phyloP scores from a whole-genome alignment of 2,329 filamentous ascomycete genomes.

The Hypoxylon sp. region DNA sequence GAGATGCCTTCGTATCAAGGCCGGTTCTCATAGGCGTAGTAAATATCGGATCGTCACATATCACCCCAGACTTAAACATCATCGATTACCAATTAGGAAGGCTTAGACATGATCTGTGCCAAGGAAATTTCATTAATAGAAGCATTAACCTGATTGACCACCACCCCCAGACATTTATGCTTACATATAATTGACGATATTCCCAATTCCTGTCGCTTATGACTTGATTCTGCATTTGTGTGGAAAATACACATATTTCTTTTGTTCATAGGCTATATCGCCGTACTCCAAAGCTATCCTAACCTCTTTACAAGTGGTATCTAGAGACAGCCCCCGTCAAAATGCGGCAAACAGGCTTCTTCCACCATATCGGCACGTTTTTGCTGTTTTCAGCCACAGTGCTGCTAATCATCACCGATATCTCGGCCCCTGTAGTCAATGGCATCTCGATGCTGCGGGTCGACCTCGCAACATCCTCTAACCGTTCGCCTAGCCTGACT shows the following conservation, averaged over 20 bases:
- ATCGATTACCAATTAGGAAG: conserved; percentile 29
- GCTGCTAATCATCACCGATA: conserved; percentile 63
- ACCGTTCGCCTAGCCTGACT: conserved; percentile 49
- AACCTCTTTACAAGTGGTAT: background rate
- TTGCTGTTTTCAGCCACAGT: conserved; percentile 62
- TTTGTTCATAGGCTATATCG: conserved; percentile 15
- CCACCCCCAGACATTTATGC: conserved; percentile 15
- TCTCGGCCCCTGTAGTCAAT: conserved; percentile 63
- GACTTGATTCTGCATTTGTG: conserved; percentile 18
- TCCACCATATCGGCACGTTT: conserved; percentile 62
- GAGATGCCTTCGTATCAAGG: conserved; percentile 20
- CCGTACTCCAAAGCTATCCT: background rate
- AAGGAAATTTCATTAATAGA: conserved; percentile 37
- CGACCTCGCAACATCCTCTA: conserved; percentile 43
- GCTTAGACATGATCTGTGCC: conserved; percentile 27
- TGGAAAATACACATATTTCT: conserved; percentile 1
- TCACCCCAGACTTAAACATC: conserved; percentile 29
- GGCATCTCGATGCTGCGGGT: conserved; percentile 61
- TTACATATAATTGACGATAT: conserved; percentile 34
- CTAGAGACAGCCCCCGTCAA: conserved; percentile 25
- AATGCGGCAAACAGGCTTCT: conserved; percentile 54
- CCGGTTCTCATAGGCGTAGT: conserved; percentile 32
- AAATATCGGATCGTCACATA: conserved; percentile 32
- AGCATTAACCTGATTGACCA: conserved; percentile 28
- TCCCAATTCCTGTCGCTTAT: conserved; percentile 8